phyloP scores from a whole-genome alignment of 2,329 filamentous ascomycete genomes.

The Ophiostoma pallidulum region DNA sequence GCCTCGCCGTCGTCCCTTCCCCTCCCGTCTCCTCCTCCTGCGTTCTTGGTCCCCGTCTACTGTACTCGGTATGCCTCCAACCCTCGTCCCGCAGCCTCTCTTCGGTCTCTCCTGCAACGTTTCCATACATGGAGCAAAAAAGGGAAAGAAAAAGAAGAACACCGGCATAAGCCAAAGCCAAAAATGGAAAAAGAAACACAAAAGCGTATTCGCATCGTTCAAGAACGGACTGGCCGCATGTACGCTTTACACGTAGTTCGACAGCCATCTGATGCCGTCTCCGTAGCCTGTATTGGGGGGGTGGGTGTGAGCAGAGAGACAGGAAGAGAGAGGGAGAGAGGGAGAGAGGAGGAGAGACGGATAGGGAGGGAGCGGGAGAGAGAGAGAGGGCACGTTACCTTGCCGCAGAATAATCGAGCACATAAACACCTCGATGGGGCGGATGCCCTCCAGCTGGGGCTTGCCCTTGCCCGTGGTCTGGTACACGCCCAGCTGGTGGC shows the following conservation, averaged over 20 bases:
- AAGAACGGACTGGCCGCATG: not conserved
- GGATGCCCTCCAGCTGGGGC: constrained; percentile 77
- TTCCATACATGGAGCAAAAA: too few species aligned
- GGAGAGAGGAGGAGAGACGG: not conserved
- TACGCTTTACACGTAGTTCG: constrained; percentile 71
- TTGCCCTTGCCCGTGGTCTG: constrained; percentile 96
- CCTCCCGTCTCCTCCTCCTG: too few species aligned
- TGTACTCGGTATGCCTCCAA: too few species aligned
- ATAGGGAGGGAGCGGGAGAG: not conserved
- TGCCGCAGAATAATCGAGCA: constrained; percentile 98
- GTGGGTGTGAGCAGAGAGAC: too few species aligned
- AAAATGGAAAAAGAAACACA: not conserved
- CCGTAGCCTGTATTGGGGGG: constrained; percentile 65
- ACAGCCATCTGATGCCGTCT: constrained; percentile 84
- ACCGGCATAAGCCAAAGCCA: too few species aligned
- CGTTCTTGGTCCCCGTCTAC: too few species aligned
- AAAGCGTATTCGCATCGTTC: not conserved
- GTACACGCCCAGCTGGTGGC: constrained; percentile 85
- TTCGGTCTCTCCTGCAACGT: too few species aligned
- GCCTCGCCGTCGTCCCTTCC: too few species aligned
- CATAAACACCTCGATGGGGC: constrained; percentile 97
- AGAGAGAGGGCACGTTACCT: constrained; percentile 42
- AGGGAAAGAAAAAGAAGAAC: too few species aligned
- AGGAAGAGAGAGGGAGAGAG: constrained; percentile 4
- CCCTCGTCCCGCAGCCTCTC: too few species aligned